Conservation (phyloP, 2,329 filamentous ascomycete species). For the Colletotrichum cuscutae region DNA sequence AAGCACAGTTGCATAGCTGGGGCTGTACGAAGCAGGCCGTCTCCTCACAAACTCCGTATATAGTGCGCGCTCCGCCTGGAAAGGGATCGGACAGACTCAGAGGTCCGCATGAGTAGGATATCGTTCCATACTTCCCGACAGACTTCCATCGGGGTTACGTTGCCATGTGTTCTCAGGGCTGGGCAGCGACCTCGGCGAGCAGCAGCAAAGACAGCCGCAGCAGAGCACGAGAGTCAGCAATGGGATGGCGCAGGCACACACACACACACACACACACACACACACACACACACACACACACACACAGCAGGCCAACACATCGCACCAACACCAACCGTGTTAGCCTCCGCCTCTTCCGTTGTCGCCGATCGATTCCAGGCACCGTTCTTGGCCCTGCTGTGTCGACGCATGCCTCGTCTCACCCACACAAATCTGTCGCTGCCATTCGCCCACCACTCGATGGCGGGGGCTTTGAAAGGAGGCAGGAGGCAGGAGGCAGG, state of each 20-base stretch:
- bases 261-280: not conserved
- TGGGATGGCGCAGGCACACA: not conserved
- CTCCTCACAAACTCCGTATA: not conserved
- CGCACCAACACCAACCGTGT: not conserved
- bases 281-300: not conserved
- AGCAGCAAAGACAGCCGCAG: not conserved
- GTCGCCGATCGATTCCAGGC: conserved; percentile 27
- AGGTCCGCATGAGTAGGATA: not conserved
- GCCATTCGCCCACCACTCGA: not conserved
- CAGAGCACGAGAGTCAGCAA: not conserved
- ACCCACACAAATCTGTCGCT: not conserved
- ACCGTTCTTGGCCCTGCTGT: conserved; percentile 24
- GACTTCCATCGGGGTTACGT: not conserved
- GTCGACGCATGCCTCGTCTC: conserved; percentile 14
- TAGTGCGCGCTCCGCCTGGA: too few relatives aligned
- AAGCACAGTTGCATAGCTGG: not conserved
- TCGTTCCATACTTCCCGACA: not conserved
- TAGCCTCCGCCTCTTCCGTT: conserved; percentile 6
- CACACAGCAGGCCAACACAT: not conserved
- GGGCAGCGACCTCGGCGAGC: not conserved
- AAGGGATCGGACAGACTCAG: not conserved
- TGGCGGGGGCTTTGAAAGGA: not conserved
- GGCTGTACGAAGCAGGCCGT: not conserved
- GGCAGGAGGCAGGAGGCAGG: not conserved
- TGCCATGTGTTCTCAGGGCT: not conserved